Evolutionary conservation across 2,329 filamentous ascomycete species (phyloP).

Genomic region (Shiraia bambusicola): DNA sequence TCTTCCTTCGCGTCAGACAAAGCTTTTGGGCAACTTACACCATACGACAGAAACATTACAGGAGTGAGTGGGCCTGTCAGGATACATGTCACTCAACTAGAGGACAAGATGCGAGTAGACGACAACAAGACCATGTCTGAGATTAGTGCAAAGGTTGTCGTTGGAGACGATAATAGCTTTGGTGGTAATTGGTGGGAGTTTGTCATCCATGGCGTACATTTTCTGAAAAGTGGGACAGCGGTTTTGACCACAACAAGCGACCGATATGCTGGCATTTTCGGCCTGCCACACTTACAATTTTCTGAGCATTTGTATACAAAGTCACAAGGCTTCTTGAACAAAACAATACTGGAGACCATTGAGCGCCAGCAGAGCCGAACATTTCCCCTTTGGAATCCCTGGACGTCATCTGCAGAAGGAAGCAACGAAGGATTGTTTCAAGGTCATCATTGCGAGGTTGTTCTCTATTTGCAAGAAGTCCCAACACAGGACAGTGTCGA

Average conservation of each 20-base stretch:
- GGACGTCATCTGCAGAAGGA: conserved; percentile 69
- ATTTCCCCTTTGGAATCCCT: conserved; percentile 62
- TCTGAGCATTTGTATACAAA: conserved; percentile 54
- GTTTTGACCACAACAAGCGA: conserved; percentile 88
- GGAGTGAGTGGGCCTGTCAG: conserved; percentile 66
- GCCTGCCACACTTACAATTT: conserved; percentile 78
- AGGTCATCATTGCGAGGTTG: conserved; percentile 84
- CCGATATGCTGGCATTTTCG: conserved; percentile 83
- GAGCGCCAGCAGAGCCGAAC: conserved; percentile 64
- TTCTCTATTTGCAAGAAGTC: conserved; percentile 77
- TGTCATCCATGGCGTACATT: conserved; percentile 80
- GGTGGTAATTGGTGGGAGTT: conserved; percentile 75
- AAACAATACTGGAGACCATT: conserved; percentile 69
- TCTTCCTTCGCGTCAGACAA: conserved; percentile 63
- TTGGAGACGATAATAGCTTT: conserved; percentile 70
- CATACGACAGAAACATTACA: conserved; percentile 81
- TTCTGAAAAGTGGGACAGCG: conserved; percentile 75
- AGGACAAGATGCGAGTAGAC: conserved; percentile 37
- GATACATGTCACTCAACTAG: conserved; percentile 64
- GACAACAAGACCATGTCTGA: conserved; percentile 58
- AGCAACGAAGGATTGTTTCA: conserved; percentile 57
- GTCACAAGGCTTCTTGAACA: conserved; percentile 63
- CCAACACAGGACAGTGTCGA: conserved; percentile 29
- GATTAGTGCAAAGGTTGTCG: conserved; percentile 67
- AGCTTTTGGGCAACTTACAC: conserved; percentile 61